Evolutionary conservation across 2,329 filamentous ascomycete genomes (phyloP).

Genomic region (Nemania abortiva): DNA sequence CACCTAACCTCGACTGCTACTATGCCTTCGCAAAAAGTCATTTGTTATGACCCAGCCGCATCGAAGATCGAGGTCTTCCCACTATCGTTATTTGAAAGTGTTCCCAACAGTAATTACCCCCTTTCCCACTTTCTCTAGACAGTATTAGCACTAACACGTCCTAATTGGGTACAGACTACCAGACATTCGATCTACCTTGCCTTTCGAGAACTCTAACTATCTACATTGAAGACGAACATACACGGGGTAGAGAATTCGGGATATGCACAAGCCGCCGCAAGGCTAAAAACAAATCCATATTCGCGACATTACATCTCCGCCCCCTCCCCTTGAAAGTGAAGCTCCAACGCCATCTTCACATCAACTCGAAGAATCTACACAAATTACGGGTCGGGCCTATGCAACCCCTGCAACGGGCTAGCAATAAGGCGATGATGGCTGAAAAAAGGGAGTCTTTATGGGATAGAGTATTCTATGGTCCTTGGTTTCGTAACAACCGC

Average conservation of each 20-base stretch:
- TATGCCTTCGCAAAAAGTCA: background rate
- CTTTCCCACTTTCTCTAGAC: background rate
- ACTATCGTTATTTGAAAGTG: background rate
- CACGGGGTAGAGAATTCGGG: background rate
- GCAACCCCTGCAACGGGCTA: background rate
- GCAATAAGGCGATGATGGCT: background rate
- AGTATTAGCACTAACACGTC: background rate
- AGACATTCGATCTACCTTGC: background rate
- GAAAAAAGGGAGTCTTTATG: background rate
- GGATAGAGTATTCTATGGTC: background rate
- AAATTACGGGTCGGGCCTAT: background rate
- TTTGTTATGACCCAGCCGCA: background rate
- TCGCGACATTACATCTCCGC: background rate
- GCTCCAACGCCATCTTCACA: background rate
- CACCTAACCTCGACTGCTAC: background rate
- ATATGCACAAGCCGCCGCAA: background rate
- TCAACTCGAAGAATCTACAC: background rate
- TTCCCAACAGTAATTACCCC: background rate
- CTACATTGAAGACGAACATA: background rate
- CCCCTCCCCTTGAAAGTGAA: background rate
- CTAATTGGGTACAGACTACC: background rate
- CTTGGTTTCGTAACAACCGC: no score
- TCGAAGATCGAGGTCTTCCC: background rate
- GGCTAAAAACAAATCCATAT: background rate
- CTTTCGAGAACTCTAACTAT: background rate